Conservation (phyloP, 2,329 filamentous ascomycete genomes). For the Hypocreales sp. region DNA sequence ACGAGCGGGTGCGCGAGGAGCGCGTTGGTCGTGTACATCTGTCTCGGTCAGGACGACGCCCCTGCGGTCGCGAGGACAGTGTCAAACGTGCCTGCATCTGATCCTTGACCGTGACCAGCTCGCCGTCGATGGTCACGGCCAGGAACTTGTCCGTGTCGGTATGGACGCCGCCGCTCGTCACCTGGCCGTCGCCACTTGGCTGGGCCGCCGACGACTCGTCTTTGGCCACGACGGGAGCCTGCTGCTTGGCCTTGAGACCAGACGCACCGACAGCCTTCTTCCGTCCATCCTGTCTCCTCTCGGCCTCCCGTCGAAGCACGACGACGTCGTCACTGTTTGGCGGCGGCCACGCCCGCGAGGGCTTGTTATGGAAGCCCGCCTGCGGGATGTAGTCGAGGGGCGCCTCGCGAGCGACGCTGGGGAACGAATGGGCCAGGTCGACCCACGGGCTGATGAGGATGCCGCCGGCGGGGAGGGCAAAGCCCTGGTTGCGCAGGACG, state of each 20-base stretch:
- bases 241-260: conserved; percentile 16
- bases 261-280: conserved; percentile 6
- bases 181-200: conserved; percentile 2
- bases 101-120: conserved; percentile 61
- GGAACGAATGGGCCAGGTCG: conserved; percentile 89
- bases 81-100: conserved; percentile 72
- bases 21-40: conserved; percentile 68
- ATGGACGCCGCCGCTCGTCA: conserved; percentile 12
- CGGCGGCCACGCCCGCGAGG: conserved; percentile 83
- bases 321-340: conserved; percentile 63
- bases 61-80: too few relatives aligned
- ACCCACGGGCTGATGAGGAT: conserved; percentile 92
- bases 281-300: conserved; percentile 19
- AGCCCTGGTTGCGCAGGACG: conserved; percentile 62
- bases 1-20: conserved; percentile 77
- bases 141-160: conserved; percentile 24
- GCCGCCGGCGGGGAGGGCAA: conserved; percentile 77
- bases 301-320: conserved; percentile 33
- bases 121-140: conserved; percentile 55
- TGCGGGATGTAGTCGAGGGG: conserved; percentile 77
- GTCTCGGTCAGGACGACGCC: conserved; percentile 14
- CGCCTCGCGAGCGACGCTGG: conserved; percentile 61
- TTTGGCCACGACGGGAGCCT: conserved; percentile 15
- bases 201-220: conserved; percentile 7
- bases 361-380: conserved; percentile 79